phyloP scores from a whole-genome alignment of 805 yeast genomes.

The Candida pseudoglaebosa region DNA sequence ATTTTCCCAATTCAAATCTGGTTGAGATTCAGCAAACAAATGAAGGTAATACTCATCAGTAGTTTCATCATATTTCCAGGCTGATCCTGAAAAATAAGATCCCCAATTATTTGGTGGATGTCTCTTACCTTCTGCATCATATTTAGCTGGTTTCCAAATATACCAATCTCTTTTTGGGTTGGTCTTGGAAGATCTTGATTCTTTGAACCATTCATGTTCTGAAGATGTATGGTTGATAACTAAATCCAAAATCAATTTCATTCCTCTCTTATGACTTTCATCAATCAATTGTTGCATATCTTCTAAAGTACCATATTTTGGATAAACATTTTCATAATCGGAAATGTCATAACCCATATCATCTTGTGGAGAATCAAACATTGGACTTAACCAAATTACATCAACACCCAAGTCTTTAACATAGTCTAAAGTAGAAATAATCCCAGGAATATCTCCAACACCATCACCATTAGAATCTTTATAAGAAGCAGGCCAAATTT shows the following conservation, averaged over 20 bases:
- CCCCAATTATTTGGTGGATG: slow-evolving; percentile 57
- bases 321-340: slow-evolving; percentile 49
- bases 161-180: slow-evolving; percentile 62
- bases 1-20: slow-evolving; percentile 62
- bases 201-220: slow-evolving; percentile 57
- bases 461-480: slow-evolving; percentile 60
- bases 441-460: slow-evolving; percentile 54
- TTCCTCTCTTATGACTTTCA: slow-evolving; percentile 45
- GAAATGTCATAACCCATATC: slow-evolving; percentile 64
- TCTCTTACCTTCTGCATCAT: slow-evolving; percentile 46
- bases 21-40: slow-evolving; percentile 51
- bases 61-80: slow-evolving; percentile 53
- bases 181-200: slow-evolving; percentile 46
- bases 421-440: slow-evolving; percentile 49
- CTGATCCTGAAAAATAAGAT: slow-evolving; percentile 49
- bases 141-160: slow-evolving; percentile 50
- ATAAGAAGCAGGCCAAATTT: slow-evolving; percentile 59
- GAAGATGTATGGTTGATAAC: slow-evolving; percentile 57
- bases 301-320: slow-evolving; percentile 50
- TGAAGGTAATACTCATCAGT: slow-evolving; percentile 55
- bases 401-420: slow-evolving; percentile 47
- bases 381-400: slow-evolving; percentile 55
- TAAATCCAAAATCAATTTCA: slow-evolving; percentile 51
- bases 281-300: slow-evolving; percentile 48
- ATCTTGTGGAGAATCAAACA: slow-evolving; percentile 55